Conservation (phyloP, 2,329 filamentous ascomycete species). For the Teratosphaeria destructans region DNA sequence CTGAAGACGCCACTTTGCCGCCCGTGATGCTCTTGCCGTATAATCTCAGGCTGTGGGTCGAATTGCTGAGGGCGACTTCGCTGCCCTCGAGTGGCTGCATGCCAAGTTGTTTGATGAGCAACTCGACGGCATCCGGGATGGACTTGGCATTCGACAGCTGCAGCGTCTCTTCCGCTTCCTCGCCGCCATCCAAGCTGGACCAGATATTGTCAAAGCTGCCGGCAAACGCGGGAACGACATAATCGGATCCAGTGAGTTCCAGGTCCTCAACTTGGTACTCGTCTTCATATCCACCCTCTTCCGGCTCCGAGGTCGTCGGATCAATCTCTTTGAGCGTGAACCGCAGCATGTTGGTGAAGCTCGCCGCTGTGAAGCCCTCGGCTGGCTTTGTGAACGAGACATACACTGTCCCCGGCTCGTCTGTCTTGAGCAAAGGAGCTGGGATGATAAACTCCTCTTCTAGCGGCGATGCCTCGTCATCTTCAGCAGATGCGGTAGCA, state of each 20-base stretch:
- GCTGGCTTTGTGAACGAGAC: constrained; percentile 81
- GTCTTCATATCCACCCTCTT: constrained; percentile 88
- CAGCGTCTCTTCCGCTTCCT: constrained; percentile 82
- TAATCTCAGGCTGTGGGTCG: constrained; percentile 88
- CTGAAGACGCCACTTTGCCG: constrained; percentile 73
- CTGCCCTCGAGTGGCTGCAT: constrained; percentile 91
- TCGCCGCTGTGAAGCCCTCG: constrained; percentile 68
- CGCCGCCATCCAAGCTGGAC: constrained; percentile 62
- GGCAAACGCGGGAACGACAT: constrained; percentile 84
- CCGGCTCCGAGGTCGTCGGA: constrained; percentile 81
- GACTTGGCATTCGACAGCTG: constrained; percentile 82
- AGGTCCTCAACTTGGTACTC: constrained; percentile 96
- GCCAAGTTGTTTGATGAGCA: constrained; percentile 74
- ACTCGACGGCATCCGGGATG: constrained; percentile 91
- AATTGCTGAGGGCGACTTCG: constrained; percentile 77
- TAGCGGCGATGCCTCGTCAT: constrained; percentile 60
- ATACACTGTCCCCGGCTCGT: constrained; percentile 87
- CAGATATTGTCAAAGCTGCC: constrained; percentile 93
- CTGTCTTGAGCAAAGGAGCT: constrained; percentile 67
- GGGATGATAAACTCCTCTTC: constrained; percentile 90
- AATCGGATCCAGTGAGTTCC: constrained; percentile 83
- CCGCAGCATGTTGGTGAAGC: constrained; percentile 86
- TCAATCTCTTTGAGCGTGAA: constrained; percentile 98
- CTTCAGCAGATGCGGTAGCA: constrained; percentile 71
- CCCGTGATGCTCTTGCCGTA: constrained; percentile 91